These are phyloP conservation scores for Talinum fruticosum DNA, from an alignment of 148 eudicot genomes.

Conservation along the genomic window DNA sequence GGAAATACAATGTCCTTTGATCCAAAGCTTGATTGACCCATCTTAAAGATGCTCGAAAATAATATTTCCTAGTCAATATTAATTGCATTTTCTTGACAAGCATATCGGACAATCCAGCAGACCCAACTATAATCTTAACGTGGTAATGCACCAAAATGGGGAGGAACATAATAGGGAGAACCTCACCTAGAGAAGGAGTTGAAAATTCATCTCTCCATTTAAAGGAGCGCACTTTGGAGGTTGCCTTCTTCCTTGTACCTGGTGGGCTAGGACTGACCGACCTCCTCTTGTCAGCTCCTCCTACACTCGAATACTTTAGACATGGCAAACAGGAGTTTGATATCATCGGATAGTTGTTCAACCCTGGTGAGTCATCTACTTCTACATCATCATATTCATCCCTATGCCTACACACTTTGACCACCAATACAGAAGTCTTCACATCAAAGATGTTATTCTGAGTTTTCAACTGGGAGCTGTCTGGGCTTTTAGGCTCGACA, in stretches of 20 bases:
- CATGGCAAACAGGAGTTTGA: slow-evolving; percentile 66
- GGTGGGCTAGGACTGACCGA: slow-evolving; percentile 57
- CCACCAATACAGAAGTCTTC: slow-evolving; percentile 34
- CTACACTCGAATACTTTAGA: slow-evolving; percentile 38
- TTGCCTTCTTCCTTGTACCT: slow-evolving; percentile 46
- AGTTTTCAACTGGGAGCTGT: slow-evolving; percentile 26
- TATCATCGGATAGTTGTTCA: slow-evolving; percentile 40
- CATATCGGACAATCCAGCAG: background rate
- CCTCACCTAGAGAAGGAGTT: slow-evolving; percentile 53
- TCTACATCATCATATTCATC: slow-evolving; percentile 32
- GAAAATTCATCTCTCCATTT: slow-evolving; percentile 59
- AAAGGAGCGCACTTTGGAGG: slow-evolving; percentile 46
- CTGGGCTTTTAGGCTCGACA: background rate
- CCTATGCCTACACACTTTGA: slow-evolving; percentile 39
- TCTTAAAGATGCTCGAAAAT: background rate
- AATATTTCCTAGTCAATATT: no score
- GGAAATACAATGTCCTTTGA: background rate
- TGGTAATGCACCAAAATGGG: background rate
- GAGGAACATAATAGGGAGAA: background rate
- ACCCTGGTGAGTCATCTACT: slow-evolving; percentile 25
- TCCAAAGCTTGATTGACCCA: background rate
- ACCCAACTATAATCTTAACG: background rate
- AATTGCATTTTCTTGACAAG: background rate
- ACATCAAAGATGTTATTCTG: slow-evolving; percentile 36
- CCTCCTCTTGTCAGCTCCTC: slow-evolving; percentile 50